Conservation (phyloP, 805 yeast genomes). For the Cyberlindnera maclurae region DNA sequence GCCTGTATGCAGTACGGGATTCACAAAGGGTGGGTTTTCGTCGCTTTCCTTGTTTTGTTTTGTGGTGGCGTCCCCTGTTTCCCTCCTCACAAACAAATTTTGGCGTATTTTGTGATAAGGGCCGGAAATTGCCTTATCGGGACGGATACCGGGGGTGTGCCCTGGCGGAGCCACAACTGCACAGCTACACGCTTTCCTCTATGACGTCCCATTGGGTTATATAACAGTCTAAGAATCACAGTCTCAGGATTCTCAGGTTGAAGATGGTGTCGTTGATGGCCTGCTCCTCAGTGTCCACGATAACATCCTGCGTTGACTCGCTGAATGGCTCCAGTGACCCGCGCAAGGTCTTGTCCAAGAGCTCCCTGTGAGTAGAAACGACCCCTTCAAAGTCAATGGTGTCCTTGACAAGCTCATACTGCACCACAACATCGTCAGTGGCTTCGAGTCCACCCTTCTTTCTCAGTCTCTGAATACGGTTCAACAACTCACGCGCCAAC, state of each 20-base stretch:
- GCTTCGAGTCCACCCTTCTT: slow-evolving; percentile 93
- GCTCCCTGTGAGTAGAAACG: slow-evolving; percentile 54
- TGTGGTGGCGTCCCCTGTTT: slow-evolving; percentile 5
- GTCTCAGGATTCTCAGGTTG: slow-evolving; percentile 66
- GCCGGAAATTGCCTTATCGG: background rate
- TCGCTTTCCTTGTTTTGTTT: slow-evolving; percentile 1
- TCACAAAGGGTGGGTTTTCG: background rate
- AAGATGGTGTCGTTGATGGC: slow-evolving; percentile 72
- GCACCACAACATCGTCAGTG: slow-evolving; percentile 90
- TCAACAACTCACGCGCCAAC: slow-evolving; percentile 89
- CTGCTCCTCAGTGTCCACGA: slow-evolving; percentile 81
- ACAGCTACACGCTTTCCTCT: background rate
- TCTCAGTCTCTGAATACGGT: slow-evolving; percentile 95
- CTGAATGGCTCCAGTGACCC: slow-evolving; percentile 37
- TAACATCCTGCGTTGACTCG: slow-evolving; percentile 40
- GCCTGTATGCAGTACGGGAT: too few species aligned
- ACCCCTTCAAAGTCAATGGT: slow-evolving; percentile 58
- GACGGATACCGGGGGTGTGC: background rate
- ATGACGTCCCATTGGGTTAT: background rate
- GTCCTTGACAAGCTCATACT: slow-evolving; percentile 58
- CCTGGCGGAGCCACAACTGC: background rate
- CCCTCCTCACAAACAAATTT: background rate
- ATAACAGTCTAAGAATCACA: slow-evolving; percentile 22
- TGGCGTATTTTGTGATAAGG: background rate
- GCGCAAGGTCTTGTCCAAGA: slow-evolving; percentile 74